phyloP scores from a whole-genome alignment of 805 yeast genomes.

The Sungouiozyma ichnusensis region DNA sequence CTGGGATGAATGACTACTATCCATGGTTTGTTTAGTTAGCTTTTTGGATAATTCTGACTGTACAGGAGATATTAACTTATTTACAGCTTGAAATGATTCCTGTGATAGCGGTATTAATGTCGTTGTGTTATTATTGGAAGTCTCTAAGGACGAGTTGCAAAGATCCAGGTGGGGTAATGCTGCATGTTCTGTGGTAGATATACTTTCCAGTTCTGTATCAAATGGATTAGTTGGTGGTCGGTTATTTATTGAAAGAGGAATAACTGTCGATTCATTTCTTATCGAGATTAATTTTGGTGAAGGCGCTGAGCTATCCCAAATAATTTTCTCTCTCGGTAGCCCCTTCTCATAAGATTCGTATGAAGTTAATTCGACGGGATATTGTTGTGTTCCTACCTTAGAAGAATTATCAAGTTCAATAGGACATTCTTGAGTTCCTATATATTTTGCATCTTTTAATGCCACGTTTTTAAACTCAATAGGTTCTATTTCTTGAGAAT shows the following conservation, averaged over 20 bases:
- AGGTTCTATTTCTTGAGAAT: not conserved
- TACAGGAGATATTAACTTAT: conserved; percentile 21
- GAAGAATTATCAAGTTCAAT: not conserved
- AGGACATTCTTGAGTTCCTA: not conserved
- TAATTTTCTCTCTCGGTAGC: not conserved
- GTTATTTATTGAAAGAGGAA: not conserved
- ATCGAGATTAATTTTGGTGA: not conserved
- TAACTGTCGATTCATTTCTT: not conserved
- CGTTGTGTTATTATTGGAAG: conserved; percentile 6
- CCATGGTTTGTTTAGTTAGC: not conserved
- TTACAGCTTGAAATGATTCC: conserved; percentile 23
- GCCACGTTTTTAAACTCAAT: not conserved
- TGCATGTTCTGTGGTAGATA: not conserved
- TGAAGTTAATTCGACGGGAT: not conserved
- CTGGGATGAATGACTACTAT: not conserved
- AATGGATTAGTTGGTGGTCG: not conserved
- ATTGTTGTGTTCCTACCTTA: not conserved
- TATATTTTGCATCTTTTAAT: not conserved
- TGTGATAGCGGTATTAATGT: conserved; percentile 14
- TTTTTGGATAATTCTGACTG: conserved; percentile 5
- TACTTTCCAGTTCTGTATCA: not conserved
- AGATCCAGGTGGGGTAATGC: not conserved
- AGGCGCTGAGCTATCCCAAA: not conserved
- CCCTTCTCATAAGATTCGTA: not conserved
- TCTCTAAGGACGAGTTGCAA: not conserved